Conservation (phyloP, 331 rosid species). For the Malus hybrid region DNA sequence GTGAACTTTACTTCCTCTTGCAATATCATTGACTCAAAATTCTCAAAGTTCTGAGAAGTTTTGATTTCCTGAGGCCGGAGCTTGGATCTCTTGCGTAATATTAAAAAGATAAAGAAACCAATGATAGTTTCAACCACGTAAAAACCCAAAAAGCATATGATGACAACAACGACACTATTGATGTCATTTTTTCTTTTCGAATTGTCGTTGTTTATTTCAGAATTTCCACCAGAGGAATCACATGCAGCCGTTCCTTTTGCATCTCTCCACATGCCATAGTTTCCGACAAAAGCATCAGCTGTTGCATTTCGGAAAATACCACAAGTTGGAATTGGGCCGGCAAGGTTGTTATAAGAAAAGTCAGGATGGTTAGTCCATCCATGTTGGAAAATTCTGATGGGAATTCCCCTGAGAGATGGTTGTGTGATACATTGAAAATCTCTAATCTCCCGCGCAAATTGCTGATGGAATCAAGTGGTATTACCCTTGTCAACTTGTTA, state of each 20-base stretch:
- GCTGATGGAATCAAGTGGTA: too few species aligned
- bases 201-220: too few species aligned
- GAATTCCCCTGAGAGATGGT: constrained; percentile 23
- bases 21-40: background rate
- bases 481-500: too few species aligned
- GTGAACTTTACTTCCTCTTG: constrained; percentile 29
- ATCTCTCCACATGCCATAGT: constrained; percentile 35
- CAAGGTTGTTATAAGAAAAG: constrained; percentile 11
- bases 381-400: constrained; percentile 6
- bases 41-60: background rate
- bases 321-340: constrained; percentile 33
- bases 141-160: too few species aligned
- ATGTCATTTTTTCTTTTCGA: too few species aligned
- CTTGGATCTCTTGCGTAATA: background rate
- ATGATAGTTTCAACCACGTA: background rate
- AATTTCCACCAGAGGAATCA: too few species aligned
- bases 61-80: background rate
- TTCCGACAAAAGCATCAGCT: constrained; percentile 18
- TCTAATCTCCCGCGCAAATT: too few species aligned
- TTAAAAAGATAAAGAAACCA: background rate
- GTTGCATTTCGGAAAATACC: constrained; percentile 22
- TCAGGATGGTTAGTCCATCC: background rate
- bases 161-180: too few species aligned
- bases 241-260: too few species aligned
- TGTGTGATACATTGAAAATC: too few species aligned